Base-by-base conservation (phyloP, 495 filamentous ascomycete genomes). In the Neurospora sp. region DNA sequence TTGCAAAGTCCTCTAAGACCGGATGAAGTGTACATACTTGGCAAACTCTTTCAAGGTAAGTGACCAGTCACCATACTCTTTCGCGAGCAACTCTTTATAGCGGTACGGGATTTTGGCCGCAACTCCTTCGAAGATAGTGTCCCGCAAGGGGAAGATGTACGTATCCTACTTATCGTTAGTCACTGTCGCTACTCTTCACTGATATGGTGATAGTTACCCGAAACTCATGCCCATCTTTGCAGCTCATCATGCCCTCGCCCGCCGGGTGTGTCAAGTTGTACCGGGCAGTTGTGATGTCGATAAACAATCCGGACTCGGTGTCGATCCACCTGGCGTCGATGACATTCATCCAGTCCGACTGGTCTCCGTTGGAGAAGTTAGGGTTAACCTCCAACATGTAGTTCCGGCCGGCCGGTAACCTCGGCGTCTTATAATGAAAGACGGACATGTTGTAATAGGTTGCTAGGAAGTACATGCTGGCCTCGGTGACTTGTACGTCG, bases 321-420 rank as follows among this genome's bases (percentile, higher is more conserved):
- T 94, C 92, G 71, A 93, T 89, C 90, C 90, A 94, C 18, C 92
- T 83, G 42, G 91, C 91, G 78, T 94, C 92, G 74, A 93, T 93
- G 66, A 92, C 87, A 74, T 93, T 93, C 70, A 82, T 77, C 4
- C 86, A 87, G 75, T 90, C 86, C 3, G 90, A 89, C 35, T 86
- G 83, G 42, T 88, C 86, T 10, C 91, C 87, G 74, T 92, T 85
- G 20, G 82, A 82, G 27, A 85, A 85, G 80, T 88, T 89, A 0
- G 90, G 91, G 76, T 93, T 94, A 49, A 94, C 82, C 73, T 93
- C 91, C 7, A 94, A 85, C 6, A 93, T 83, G 76, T 92, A 94
- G 31, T 84, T 80, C 6, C 90, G 86, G 23, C 86, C 82, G 12
- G 78, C 73, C 12, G 83, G 80, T 16, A 79, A 74, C 4, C 72